Evolutionary conservation across 768 basidiomycete genomes (phyloP), one percentile per base, ranked within the genome.

Genomic region (Russula compacta): DNA sequence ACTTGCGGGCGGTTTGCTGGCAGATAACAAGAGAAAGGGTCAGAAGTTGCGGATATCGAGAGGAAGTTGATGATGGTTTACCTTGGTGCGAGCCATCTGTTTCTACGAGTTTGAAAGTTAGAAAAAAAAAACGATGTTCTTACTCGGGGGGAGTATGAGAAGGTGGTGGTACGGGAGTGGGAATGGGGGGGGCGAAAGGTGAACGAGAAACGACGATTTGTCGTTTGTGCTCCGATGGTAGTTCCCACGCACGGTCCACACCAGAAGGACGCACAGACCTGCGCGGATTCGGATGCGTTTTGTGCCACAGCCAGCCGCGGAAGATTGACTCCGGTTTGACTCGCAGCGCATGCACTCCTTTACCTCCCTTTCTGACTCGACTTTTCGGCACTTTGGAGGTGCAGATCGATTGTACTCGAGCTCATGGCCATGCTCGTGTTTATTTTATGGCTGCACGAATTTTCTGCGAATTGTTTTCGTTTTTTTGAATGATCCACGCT

Each of bases 1-100:
- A 97, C 82, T 98, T 97, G 78, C 95, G 92, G 72, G 95, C 95
- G 73, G 94, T 97, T 93, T 97, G 95, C 94, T 93, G 68, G 53
- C 53, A 60, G 67, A 69, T 67, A 66, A 67, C 68, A 72, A 71
- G 71, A 66, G 40, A 57, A 58, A 29, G 52, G 21, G 61, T 52
- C 44, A 65, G 33, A 32, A 1, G 32, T 19, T 6, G 17, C 2
- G 2, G 10, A 17, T 32, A 12, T 39, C n/a, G 48, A 59, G 43
- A 43, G 17, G 35, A 44, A 38, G 24, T 49, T 57, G 17, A 38
- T 51, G 15, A 19, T 61, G 19, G 40, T 70, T 56, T 64, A 88
- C 89, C 84, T 92, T 93, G 72, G 91, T 93, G 71, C 91, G 90
- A 69, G 91, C 91, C 91, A 93, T 93, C 63, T 43, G 66, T 53